phyloP scores from a whole-genome alignment of 345 rosid genomes.

The Eucalyptus cladocalyx region DNA sequence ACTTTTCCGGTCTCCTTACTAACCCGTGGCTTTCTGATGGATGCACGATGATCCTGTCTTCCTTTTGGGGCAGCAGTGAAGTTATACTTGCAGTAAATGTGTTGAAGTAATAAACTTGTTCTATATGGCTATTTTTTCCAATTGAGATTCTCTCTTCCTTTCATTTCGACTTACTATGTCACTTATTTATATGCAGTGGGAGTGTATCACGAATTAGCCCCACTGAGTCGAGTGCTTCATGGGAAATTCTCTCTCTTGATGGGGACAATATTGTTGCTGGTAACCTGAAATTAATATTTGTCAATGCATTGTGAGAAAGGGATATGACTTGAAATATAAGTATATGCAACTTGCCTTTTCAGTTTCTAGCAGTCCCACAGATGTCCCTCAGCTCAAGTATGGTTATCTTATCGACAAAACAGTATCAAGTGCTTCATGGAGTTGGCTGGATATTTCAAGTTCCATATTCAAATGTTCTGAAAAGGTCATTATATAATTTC shows the following conservation, averaged over 20 bases:
- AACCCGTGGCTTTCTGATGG: slow-evolving; percentile 96
- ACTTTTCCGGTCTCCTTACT: slow-evolving; percentile 26
- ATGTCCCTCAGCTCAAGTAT: slow-evolving; percentile 64
- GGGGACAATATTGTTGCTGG: slow-evolving; percentile 78
- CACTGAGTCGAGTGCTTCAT: slow-evolving; percentile 42
- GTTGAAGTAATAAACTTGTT: slow-evolving; percentile 27
- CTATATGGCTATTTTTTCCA: background rate
- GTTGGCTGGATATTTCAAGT: slow-evolving; percentile 55
- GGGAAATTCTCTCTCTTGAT: slow-evolving; percentile 59
- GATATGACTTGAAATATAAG: background rate
- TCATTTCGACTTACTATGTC: background rate
- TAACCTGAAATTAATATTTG: slow-evolving; percentile 12
- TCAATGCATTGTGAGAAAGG: background rate
- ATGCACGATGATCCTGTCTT: slow-evolving; percentile 57
- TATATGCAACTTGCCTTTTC: slow-evolving; percentile 1
- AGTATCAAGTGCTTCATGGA: slow-evolving; percentile 35
- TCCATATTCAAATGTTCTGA: slow-evolving; percentile 53
- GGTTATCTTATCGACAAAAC: slow-evolving; percentile 37
- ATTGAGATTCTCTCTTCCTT: background rate
- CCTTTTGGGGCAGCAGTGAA: slow-evolving; percentile 64
- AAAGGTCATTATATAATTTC: slow-evolving; percentile 22
- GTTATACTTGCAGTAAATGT: slow-evolving; percentile 60
- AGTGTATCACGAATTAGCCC: slow-evolving; percentile 61
- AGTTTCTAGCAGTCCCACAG: slow-evolving; percentile 85
- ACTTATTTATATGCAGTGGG: slow-evolving; percentile 38